Conservation (phyloP, 768 basidiomycete species). For the Amanita molliuscula region DNA sequence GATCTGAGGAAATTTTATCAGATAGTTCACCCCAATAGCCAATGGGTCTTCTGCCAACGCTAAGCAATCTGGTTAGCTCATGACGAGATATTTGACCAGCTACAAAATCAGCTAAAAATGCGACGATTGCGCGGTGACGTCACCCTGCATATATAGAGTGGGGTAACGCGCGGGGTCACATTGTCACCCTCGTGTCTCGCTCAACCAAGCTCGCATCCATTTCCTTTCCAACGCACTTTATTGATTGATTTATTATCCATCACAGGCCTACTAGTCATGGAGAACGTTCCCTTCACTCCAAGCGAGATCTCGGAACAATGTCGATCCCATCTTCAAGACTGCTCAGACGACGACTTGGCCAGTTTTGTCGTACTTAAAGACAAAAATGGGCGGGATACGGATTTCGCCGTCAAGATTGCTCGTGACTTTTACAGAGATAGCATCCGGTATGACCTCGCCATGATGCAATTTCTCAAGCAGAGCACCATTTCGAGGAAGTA, state of each 20-base stretch:
- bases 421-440: neutral
- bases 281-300: neutral
- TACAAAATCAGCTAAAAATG: no score
- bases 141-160: neutral
- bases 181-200: slow-evolving; percentile 1
- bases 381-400: slow-evolving; percentile 1
- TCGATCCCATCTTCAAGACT: slow-evolving; percentile 1
- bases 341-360: slow-evolving; percentile 1
- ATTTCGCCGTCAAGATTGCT: slow-evolving; percentile 1
- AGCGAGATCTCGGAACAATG: slow-evolving; percentile 1
- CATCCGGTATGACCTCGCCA: slow-evolving; percentile 1
- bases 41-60: no score
- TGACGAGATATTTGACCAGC: no score
- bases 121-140: neutral
- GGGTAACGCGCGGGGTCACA: neutral
- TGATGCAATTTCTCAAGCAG: neutral
- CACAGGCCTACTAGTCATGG: slow-evolving; percentile 1
- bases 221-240: neutral
- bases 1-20: no score
- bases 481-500: slow-evolving; percentile 1
- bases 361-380: neutral
- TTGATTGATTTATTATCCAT: slow-evolving; percentile 1
- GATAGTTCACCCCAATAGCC: no score
- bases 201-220: no score
- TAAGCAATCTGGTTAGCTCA: no score